Conservation (phyloP, 2,329 filamentous ascomycete species). For the Exophiala alcalophila region DNA sequence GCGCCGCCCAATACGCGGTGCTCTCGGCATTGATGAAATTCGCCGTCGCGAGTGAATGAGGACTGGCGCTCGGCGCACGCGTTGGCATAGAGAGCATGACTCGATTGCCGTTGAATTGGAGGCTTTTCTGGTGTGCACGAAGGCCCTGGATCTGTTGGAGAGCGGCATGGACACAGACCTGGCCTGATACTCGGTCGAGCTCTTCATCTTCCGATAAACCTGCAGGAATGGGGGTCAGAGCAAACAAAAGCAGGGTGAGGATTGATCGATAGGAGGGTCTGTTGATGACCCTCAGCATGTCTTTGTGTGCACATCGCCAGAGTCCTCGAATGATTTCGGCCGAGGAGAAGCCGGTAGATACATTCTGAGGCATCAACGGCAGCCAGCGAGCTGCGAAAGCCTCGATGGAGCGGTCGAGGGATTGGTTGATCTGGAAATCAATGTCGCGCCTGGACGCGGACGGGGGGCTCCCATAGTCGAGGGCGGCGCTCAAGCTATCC, state of each 20-base stretch:
- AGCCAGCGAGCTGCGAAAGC: slow-evolving; percentile 35
- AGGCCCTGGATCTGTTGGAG: slow-evolving; percentile 43
- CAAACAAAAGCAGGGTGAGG: slow-evolving; percentile 42
- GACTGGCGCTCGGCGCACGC: slow-evolving; percentile 13
- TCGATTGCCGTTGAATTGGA: slow-evolving; percentile 41
- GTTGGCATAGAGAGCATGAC: slow-evolving; percentile 14
- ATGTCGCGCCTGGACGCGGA: slow-evolving; percentile 17
- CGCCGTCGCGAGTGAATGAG: slow-evolving; percentile 32
- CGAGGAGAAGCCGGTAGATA: slow-evolving; percentile 3
- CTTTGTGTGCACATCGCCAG: slow-evolving; percentile 40
- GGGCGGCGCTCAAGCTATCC: slow-evolving; percentile 2
- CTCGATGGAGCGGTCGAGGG: slow-evolving; percentile 30
- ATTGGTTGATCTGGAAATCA: slow-evolving; percentile 31
- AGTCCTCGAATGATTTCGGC: slow-evolving; percentile 29
- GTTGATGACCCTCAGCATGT: slow-evolving; percentile 44
- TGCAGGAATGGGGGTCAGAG: slow-evolving; percentile 41
- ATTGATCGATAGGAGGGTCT: slow-evolving; percentile 43
- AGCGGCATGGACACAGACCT: slow-evolving; percentile 42
- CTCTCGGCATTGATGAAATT: slow-evolving; percentile 42
- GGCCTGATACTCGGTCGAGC: slow-evolving; percentile 40
- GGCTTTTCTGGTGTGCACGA: slow-evolving; percentile 40
- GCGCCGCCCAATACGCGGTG: slow-evolving; percentile 43
- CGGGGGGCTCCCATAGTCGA: slow-evolving; percentile 9
- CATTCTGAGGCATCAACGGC: slow-evolving; percentile 20
- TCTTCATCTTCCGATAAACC: slow-evolving; percentile 44